Evolutionary conservation across 768 basidiomycete species (phyloP), one percentile per base, ranked within the genome.

Genomic region (Pulveroboletus sp.): DNA sequence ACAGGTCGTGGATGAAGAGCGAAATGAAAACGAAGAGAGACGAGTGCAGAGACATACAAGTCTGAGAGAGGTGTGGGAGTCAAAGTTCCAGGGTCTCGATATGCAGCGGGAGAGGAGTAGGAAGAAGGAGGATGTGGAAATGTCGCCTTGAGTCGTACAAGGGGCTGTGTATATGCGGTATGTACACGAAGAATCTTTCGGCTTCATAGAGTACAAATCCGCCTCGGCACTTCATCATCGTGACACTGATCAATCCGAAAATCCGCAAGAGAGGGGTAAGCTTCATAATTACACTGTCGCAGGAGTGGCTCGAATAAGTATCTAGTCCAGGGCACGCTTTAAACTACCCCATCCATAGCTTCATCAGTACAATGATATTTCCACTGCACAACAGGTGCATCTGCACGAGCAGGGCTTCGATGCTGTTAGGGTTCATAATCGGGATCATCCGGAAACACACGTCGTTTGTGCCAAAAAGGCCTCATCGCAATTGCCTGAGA

Each of bases 11-110:
- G 65, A 71, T 34, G 67, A 69, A 17, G 51, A 60, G 6, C 47
- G 30, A 27, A 31, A 47, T 23, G 38, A 53, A 41, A 24, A 22
- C 8, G 59, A 55, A 13, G 61, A 49, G 38, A 70, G 67, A 30
- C 70, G 68, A 30, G 27, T 57, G 29, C 77, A 77, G 61, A 71
- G 71, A 43, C 73, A 72, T 61, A 43, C 50, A 37, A 63, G 61
- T 16, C 60, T 65, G 41, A 63, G 65, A 24, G 70, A 72, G 14
- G 53, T 63, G 20, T 81, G 76, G 78, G 67, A 75, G 52, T 67
- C 68, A 30, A 75, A 68, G 53, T 62, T 79, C 43, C 68, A 63
- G 37, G 35, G 36, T 23, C 43, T 66, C 10, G 66, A 68, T 44
- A 20, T 55, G 47, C 56, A 47, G 24, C 56, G 48, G 24, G 47